Base-by-base conservation (phyloP, 108 stramenopile genomes). In the Skeletonema tropicum region DNA sequence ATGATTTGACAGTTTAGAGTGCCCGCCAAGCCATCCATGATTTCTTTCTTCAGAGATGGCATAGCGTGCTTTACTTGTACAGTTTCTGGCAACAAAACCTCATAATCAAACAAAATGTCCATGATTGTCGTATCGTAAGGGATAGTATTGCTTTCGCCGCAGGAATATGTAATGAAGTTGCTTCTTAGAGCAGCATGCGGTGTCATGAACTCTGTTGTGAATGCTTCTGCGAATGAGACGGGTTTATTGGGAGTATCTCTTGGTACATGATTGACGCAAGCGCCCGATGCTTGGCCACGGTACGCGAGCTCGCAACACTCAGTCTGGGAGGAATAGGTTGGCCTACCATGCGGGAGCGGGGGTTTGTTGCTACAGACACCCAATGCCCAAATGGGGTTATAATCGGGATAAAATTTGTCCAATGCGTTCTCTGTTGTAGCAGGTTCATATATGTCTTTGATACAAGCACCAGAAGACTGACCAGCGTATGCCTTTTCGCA, bases 401-500 rank as follows among this genome's bases (percentile, higher is more conserved):
- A 46, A 13, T 46, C n/a, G 3, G 45, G 45, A 46, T 46, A 46
- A n/a, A 46, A 46, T 1, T 46, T n/a, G n/a, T 46, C 45, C 15
- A 46, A 46, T 4, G 45, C 45, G 0, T n/a, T n/a, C n/a, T 14
- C n/a, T 4, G 14, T 14, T n/a, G 45, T 3, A n/a, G 4, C 4
- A 46, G n/a, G 45, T 46, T 11, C 45, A 35, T 0, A 6, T n/a
- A 46, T n/a, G 45, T 46, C 45, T 3, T n/a, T 46, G 3, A 60
- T 30, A 5, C 71, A 71, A 31, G 60, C 71, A n/a, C 71, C 71
- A 17, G 71, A 71, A 6, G 60, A 41, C 23, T 71, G 71, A 1
- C 61, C 60, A 17, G 45, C 71, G 12, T 71, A 71, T 10, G 60
- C 60, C 58, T 62, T 71, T 38, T 71, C 60, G 25, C 71, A 71